Conservation (phyloP, 1,139 yeast genomes). For the Geotrichum candidum region DNA sequence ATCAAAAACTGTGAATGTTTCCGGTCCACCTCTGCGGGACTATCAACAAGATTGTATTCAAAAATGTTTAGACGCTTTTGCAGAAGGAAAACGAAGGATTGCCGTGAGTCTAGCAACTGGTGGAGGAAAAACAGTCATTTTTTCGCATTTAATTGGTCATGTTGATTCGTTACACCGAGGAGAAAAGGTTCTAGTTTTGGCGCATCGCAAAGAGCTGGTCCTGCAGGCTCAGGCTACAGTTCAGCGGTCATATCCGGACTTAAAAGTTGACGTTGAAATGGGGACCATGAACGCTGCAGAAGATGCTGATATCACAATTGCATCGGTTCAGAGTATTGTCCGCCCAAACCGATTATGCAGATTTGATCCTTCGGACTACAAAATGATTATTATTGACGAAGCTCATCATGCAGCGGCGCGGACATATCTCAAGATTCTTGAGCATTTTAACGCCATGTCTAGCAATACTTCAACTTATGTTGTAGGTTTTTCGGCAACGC, state of each 20-base stretch:
- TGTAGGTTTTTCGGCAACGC: slow-evolving; percentile 85
- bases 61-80: slow-evolving; percentile 47
- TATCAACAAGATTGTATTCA: slow-evolving; percentile 72
- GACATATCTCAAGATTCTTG: slow-evolving; percentile 55
- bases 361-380: slow-evolving; percentile 54
- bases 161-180: slow-evolving; percentile 43
- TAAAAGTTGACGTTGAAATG: slow-evolving; percentile 69
- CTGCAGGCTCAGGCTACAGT: slow-evolving; percentile 60
- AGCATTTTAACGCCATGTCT: slow-evolving; percentile 48
- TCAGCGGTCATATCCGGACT: slow-evolving; percentile 43
- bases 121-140: slow-evolving; percentile 91
- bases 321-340: slow-evolving; percentile 63
- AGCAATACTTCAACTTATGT: slow-evolving; percentile 45
- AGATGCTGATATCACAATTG: slow-evolving; percentile 62
- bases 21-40: slow-evolving; percentile 38
- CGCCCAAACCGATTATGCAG: slow-evolving; percentile 44
- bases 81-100: slow-evolving; percentile 47
- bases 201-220: slow-evolving; percentile 77
- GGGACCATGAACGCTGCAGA: slow-evolving; percentile 41
- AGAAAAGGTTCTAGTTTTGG: slow-evolving; percentile 57
- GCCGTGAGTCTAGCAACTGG: slow-evolving; percentile 93
- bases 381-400: slow-evolving; percentile 79
- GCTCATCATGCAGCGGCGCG: slow-evolving; percentile 87
- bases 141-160: slow-evolving; percentile 55
- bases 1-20: not conserved